Conservation (phyloP, 108 stramenopile genomes). For the Cylindrotheca fusiformis region DNA sequence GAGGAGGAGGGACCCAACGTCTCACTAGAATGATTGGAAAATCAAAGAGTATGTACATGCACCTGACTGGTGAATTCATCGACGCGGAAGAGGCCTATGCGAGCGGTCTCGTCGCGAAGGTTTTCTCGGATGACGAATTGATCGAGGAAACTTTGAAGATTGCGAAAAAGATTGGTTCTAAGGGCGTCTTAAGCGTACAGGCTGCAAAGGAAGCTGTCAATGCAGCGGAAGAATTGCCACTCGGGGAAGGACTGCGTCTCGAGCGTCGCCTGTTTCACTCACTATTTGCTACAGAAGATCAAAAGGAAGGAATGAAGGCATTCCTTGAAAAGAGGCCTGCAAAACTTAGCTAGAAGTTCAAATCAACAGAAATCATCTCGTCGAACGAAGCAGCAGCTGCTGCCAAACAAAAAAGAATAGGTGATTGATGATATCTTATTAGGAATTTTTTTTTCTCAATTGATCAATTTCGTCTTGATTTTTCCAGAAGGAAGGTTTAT, state of each 20-base stretch:
- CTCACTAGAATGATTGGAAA: constrained; percentile 96
- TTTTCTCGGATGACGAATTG: constrained; percentile 74
- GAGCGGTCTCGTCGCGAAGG: constrained; percentile 90
- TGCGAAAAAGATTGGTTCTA: constrained; percentile 86
- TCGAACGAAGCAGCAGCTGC: no score
- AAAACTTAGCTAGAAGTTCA: constrained; percentile 49
- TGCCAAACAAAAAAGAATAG: neutral
- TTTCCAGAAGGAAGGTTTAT: constrained; percentile 52
- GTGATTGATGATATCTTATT: no score
- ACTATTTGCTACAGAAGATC: constrained; percentile 95
- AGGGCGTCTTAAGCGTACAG: constrained; percentile 76
- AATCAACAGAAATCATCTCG: no score
- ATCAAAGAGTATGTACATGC: constrained; percentile 98
- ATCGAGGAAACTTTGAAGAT: constrained; percentile 89
- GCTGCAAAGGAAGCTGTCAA: constrained; percentile 98
- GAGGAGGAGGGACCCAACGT: constrained; percentile 96
- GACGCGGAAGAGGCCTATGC: constrained; percentile 85
- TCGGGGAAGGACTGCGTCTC: constrained; percentile 90
- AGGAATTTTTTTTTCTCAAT: no score
- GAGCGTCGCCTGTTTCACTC: constrained; percentile 97
- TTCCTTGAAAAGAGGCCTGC: constrained; percentile 90
- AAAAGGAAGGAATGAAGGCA: constrained; percentile 97
- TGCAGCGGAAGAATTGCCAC: constrained; percentile 91
- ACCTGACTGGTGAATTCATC: constrained; percentile 92
- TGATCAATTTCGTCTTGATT: neutral